Conservation (phyloP, 148 eudicot species). For the Rhododendron ferrugineum region DNA sequence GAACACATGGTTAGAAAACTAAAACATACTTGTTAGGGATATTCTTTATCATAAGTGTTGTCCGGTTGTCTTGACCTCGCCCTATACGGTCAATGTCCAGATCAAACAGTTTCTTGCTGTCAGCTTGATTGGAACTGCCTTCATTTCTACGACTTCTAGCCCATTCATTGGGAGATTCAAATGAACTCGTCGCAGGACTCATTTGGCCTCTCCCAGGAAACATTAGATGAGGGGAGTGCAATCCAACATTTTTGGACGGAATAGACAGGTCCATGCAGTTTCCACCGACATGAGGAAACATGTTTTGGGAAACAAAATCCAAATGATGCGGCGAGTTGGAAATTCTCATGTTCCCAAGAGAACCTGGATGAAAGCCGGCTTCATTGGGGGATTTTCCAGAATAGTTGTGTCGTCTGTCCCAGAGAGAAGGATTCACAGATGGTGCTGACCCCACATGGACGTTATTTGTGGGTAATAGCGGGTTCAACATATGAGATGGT, state of each 20-base stretch:
- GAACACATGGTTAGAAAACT: constrained; percentile 8
- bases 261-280: constrained; percentile 54
- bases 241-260: constrained; percentile 51
- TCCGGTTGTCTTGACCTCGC: constrained; percentile 74
- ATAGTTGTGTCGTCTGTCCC: constrained; percentile 60
- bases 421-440: constrained; percentile 55
- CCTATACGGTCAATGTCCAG: constrained; percentile 72
- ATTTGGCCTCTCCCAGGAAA: constrained; percentile 60
- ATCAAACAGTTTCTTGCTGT: constrained; percentile 78
- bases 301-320: constrained; percentile 49
- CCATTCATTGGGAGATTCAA: constrained; percentile 64
- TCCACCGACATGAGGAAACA: constrained; percentile 52
- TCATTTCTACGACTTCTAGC: constrained; percentile 57
- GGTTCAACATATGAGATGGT: constrained; percentile 51
- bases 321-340: constrained; percentile 56
- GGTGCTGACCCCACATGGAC: constrained; percentile 81
- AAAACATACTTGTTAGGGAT: constrained; percentile 87
- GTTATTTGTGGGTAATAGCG: constrained; percentile 37
- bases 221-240: constrained; percentile 52
- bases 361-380: constrained; percentile 52
- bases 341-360: constrained; percentile 56
- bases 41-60: constrained; percentile 90
- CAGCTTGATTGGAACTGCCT: constrained; percentile 45
- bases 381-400: constrained; percentile 57
- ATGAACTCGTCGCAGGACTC: constrained; percentile 46